Evolutionary conservation across 257 asterid genomes (phyloP).

Genomic region (Plectranthus barbatus): DNA sequence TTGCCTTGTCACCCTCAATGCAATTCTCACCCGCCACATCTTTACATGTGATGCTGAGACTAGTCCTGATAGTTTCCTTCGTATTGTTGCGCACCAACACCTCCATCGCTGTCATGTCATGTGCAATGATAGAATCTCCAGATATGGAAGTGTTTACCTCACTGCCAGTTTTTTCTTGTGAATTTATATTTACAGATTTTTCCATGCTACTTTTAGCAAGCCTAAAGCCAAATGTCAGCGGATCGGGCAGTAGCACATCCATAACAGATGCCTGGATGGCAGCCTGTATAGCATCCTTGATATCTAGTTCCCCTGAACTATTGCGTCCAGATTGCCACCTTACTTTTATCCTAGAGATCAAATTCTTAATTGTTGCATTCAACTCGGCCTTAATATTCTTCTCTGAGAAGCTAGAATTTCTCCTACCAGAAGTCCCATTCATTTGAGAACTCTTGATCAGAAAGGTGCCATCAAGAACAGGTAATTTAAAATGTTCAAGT

Average conservation of each 20-base stretch:
- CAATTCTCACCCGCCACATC: constrained; percentile 99
- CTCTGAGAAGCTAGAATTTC: constrained; percentile 71
- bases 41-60: constrained; percentile 75
- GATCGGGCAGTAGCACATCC: constrained; percentile 96
- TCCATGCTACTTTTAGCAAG: constrained; percentile 37
- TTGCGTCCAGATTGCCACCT: constrained; percentile 99
- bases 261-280: constrained; percentile 93
- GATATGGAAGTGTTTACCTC: constrained; percentile 12
- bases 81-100: constrained; percentile 94
- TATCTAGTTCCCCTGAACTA: constrained; percentile 89
- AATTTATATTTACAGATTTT: constrained; percentile 12
- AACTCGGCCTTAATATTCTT: constrained; percentile 75
- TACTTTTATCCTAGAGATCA: constrained; percentile 85
- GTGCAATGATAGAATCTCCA: constrained; percentile 51
- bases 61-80: constrained; percentile 55
- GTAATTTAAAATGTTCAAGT: constrained; percentile 86
- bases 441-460: constrained; percentile 46
- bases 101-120: constrained; percentile 82
- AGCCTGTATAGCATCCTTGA: constrained; percentile 84
- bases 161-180: constrained; percentile 25
- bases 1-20: constrained; percentile 75
- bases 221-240: constrained; percentile 92
- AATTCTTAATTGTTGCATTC: constrained; percentile 64
- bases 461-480: constrained; percentile 84
- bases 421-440: constrained; percentile 29